A percentile compares a stretch with the other conserved stretches of the same genome.
Conservation (phyloP, 805 yeast species). For the Ogataea trehalophila region DNA sequence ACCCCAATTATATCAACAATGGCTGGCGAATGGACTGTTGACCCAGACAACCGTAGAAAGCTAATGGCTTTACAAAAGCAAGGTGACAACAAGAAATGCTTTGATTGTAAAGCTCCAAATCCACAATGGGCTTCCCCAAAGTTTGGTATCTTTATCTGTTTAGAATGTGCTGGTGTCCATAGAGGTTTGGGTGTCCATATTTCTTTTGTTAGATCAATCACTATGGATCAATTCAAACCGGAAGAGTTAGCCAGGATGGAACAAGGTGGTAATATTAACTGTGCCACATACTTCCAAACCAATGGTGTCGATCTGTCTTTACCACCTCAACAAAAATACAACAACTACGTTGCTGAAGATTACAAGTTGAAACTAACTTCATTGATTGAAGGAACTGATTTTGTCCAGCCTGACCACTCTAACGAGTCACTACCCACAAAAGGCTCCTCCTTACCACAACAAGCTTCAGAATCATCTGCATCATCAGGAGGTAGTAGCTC, state of each 20-base stretch:
- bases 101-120: constrained; percentile 91
- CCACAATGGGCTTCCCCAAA: constrained; percentile 99
- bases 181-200: constrained; percentile 95
- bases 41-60: constrained; percentile 87
- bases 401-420: constrained; percentile 58
- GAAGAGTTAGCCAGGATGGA: constrained; percentile 92
- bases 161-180: constrained; percentile 97
- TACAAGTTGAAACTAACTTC: constrained; percentile 80
- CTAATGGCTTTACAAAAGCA: constrained; percentile 70
- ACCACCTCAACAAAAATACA: constrained; percentile 72
- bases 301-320: constrained; percentile 66
- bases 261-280: constrained; percentile 82
- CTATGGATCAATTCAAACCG: constrained; percentile 97
- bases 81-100: constrained; percentile 82
- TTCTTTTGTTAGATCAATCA: constrained; percentile 92
- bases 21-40: constrained; percentile 78
- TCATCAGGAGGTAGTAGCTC: not conserved
- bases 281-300: constrained; percentile 58
- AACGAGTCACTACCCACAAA: constrained; percentile 38
- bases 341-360: constrained; percentile 90
- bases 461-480: not conserved
- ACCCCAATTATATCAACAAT: constrained; percentile 15
- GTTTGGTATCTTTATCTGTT: constrained; percentile 93
- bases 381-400: constrained; percentile 66
- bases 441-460: constrained; percentile 3